Evolutionary conservation across 2,329 filamentous ascomycete genomes (phyloP), one percentile per base, ranked within the genome.

Genomic region (Botrytis deweyae): DNA sequence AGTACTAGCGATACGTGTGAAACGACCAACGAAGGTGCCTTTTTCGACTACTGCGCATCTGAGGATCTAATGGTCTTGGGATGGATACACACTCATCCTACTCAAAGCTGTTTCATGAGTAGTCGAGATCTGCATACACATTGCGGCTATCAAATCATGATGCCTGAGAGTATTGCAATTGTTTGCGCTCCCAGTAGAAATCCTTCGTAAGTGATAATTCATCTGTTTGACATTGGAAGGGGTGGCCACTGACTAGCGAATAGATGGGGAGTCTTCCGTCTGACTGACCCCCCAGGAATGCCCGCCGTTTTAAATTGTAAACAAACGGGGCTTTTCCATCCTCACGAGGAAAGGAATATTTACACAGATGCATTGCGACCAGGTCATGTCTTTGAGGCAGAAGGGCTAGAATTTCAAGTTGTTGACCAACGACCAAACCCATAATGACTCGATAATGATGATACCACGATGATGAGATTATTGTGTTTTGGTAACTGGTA

Each of bases 81-180:
- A 58, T 99, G 96, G 96, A 99, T 99, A 75, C 96, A 99, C 81
- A 99, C 96, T 0, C 96, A 99, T 82, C 96, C 96, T 0, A 94
- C 92, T 0, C 96, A 99, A 84, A 97, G 94, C 0, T 99, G 96
- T 83, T 99, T 99, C 82, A 97, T 99, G 93, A 97, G 94, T 81
- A 96, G 92, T 67, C 87, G 95, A 68, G 96, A 99, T 81, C 81
- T 98, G 77, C 96, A 99, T 81, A 99, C 97, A 0, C 95, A 97
- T 80, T 91, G 91, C 4, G 94, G 94, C 18, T 98, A 98, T 81
- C 96, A 99, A 83, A 91, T 96, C 74, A 98, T 98, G 94, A 89
- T 98, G 83, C 92, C 94, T 0, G 96, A 99, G 85, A 97, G 93
- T 79, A 94, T 99, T 76, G 96, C 96, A 6, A 97, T 99, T 79